Base-by-base conservation (phyloP, 1,284 basidiomycete species). In the Papiliotrema nemorosa region DNA sequence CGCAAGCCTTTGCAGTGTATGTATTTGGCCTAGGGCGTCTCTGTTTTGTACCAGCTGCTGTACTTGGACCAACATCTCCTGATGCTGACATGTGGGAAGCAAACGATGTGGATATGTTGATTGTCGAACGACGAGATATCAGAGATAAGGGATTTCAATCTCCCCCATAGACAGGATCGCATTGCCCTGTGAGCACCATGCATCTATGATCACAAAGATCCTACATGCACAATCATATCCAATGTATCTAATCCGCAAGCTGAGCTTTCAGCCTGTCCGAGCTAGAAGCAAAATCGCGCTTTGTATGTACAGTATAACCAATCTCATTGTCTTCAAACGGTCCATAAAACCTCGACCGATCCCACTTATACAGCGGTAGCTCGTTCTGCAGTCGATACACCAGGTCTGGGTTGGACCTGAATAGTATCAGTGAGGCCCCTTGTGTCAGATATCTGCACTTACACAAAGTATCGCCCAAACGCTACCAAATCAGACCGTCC, bases 251-350 rank as follows among this genome's bases (percentile, higher is more conserved):
- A 16, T 54, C 57, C 3, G 53, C 57, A 13, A 62, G 41, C 36
- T 62, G 59, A 27, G 45, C 53, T 33, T 57, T 59, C 7, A 57
- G 48, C 5, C 50, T 37, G 41, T 62, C 59, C 13, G 33, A 20
- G 20, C 26, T 18, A 12, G 24, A 37, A 1, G 62, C 53, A 5
- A 59, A 31, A 9, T 55, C 53, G 5, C 55, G 53, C 18, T 49
- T 46, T 3, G 47, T 45, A 49, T 64, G 60, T 6, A 60, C 60
- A 4, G 66, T 68, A 48, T 69, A 69, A 14, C 66, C 67, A 24
- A 66, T 34, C 44, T 62, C 62, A 35, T 67, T 64, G 46, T 69
- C 60, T 14, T 49, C 44, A 48, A 69, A 69, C 0, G 67, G 67
- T 14, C 69, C 64, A 50, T 67, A 63, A 51, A 67, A 71, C n/a